Percentiles rank a stretch among this genome's conserved stretches.
These are phyloP conservation scores for Pseudomicrostroma phylloplanum DNA, from an alignment of 1,284 basidiomycete genomes.

Conservation along the genomic window DNA sequence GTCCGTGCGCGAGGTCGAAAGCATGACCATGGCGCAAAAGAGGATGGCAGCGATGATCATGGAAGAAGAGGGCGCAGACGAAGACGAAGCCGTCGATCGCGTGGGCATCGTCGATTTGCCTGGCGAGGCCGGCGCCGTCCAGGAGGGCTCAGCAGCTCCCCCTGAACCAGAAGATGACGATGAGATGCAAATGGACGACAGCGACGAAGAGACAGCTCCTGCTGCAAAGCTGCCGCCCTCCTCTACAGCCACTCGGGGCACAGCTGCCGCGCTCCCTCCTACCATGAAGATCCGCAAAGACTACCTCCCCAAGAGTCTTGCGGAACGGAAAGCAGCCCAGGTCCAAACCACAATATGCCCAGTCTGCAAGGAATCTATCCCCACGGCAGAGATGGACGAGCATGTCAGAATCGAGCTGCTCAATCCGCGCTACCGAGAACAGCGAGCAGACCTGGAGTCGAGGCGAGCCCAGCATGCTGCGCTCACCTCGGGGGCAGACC, in stretches of 20 bases:
- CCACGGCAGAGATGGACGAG: constrained; percentile 88
- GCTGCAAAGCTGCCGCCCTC: not conserved
- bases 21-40: constrained; percentile 93
- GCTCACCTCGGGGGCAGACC: constrained; percentile 43
- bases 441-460: constrained; percentile 40
- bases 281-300: constrained; percentile 72
- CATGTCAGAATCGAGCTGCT: constrained; percentile 97
- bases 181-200: constrained; percentile 25
- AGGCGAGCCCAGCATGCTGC: constrained; percentile 43
- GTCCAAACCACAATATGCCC: constrained; percentile 66
- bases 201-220: constrained; percentile 55
- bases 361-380: constrained; percentile 87
- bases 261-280: not conserved
- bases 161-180: not conserved
- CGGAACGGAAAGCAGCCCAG: constrained; percentile 18
- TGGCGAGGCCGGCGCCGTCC: constrained; percentile 17
- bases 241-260: not conserved
- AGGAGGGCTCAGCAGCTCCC: constrained; percentile 5
- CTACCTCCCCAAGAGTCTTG: constrained; percentile 65
- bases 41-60: constrained; percentile 97
- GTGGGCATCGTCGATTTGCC: constrained; percentile 7
- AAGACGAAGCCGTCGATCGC: constrained; percentile 1
- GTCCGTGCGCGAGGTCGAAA: constrained; percentile 87
- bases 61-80: constrained; percentile 68
- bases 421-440: constrained; percentile 65